phyloP scores from a whole-genome alignment of 129 eudicot species.

The Flaveria brownii region DNA sequence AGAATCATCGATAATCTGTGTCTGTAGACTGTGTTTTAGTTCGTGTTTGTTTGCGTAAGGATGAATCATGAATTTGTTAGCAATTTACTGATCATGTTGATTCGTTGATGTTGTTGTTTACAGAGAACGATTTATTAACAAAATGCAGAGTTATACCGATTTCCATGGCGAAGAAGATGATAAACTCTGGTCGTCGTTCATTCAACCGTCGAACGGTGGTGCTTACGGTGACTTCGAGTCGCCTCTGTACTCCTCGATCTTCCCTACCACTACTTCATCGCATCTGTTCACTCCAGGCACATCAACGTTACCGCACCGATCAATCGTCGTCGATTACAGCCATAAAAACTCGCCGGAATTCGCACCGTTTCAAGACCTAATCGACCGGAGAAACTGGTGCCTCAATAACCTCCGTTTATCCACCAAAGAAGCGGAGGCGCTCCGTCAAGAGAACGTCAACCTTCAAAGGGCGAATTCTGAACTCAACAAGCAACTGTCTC shows the following conservation, averaged over 20 bases:
- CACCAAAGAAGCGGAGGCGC: constrained; percentile 62
- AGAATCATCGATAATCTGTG: not conserved
- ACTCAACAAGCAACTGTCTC: constrained; percentile 47
- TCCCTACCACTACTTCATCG: constrained; percentile 33
- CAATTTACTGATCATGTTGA: not conserved
- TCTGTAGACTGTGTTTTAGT: constrained; percentile 2
- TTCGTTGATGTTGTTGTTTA: constrained; percentile 19
- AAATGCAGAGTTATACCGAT: constrained; percentile 57
- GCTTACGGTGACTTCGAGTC: constrained; percentile 31
- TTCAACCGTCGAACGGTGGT: constrained; percentile 36
- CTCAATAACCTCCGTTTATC: constrained; percentile 57
- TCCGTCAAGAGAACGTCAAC: constrained; percentile 79
- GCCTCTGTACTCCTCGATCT: constrained; percentile 46
- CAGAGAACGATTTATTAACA: constrained; percentile 27
- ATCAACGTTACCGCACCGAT: constrained; percentile 24
- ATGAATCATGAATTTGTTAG: not conserved
- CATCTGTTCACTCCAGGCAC: constrained; percentile 27
- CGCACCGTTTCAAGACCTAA: constrained; percentile 55
- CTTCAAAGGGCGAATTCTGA: constrained; percentile 65
- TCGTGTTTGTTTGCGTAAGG: constrained; percentile 3
- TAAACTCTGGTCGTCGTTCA: constrained; percentile 34
- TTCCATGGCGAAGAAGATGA: constrained; percentile 34
- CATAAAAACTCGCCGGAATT: constrained; percentile 34
- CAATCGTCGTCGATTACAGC: constrained; percentile 33
- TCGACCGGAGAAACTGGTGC: constrained; percentile 51